Conservation (phyloP, 2,329 filamentous ascomycete genomes). For the Aaosphaeria pasadenensis region DNA sequence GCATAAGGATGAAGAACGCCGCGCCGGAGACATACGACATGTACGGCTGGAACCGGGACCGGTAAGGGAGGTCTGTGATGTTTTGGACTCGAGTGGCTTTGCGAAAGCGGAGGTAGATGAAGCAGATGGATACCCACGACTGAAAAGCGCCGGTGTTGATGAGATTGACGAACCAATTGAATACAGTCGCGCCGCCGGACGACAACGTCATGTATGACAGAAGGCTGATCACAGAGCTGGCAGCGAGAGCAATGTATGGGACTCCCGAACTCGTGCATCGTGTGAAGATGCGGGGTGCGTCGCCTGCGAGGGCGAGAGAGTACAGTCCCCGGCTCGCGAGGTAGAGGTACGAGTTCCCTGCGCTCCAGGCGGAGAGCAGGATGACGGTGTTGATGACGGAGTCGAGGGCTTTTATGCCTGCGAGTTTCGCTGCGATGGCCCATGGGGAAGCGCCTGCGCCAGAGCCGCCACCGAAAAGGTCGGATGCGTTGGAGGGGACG, state of each 20-base stretch:
- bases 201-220: conserved; percentile 51
- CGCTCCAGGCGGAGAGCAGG: conserved; percentile 68
- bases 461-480: conserved; percentile 46
- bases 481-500: conserved; percentile 53
- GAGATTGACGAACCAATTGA: conserved; percentile 70
- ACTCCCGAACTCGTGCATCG: conserved; percentile 47
- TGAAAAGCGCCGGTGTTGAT: conserved; percentile 57
- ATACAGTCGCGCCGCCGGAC: conserved; percentile 47
- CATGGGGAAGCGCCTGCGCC: conserved; percentile 36
- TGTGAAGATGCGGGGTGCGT: conserved; percentile 50
- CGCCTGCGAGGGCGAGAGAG: conserved; percentile 39
- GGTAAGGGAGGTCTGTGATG: conserved; percentile 41
- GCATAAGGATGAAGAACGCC: conserved; percentile 55
- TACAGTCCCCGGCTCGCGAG: conserved; percentile 21
- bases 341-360: conserved; percentile 65
- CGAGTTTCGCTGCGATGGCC: conserved; percentile 66
- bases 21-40: conserved; percentile 27
- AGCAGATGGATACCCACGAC: conserved; percentile 53
- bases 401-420: conserved; percentile 65
- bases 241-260: conserved; percentile 37
- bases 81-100: conserved; percentile 45
- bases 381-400: conserved; percentile 76
- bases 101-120: conserved; percentile 59
- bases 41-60: neutral
- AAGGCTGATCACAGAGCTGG: conserved; percentile 40